Evolutionary conservation across 2,329 filamentous ascomycete species (phyloP).

Genomic region (Colletotrichum trifolii): DNA sequence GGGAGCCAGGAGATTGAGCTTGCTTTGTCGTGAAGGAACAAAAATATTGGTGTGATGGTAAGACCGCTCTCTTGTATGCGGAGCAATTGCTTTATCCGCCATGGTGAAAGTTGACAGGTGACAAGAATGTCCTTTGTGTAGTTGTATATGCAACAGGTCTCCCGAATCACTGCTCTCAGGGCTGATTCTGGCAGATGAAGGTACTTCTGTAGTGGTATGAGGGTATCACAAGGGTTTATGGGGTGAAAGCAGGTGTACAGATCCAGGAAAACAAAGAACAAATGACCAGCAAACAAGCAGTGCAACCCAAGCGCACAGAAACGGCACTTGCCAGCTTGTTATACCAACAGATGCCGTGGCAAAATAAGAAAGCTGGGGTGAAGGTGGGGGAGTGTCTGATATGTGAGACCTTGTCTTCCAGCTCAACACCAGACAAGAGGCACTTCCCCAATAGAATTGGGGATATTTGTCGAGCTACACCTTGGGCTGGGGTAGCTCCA

Average conservation of each 20-base stretch:
- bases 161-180: neutral
- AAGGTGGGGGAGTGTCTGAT: slow-evolving; percentile 34
- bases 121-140: slow-evolving; percentile 7
- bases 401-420: slow-evolving; percentile 33
- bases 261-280: slow-evolving; percentile 21
- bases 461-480: slow-evolving; percentile 29
- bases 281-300: slow-evolving; percentile 25
- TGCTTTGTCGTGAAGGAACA: slow-evolving; percentile 32
- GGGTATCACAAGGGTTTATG: slow-evolving; percentile 19
- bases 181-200: slow-evolving; percentile 5
- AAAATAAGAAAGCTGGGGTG: slow-evolving; percentile 31
- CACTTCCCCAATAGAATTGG: slow-evolving; percentile 20
- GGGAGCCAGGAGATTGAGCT: slow-evolving; percentile 5
- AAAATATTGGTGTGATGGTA: slow-evolving; percentile 35
- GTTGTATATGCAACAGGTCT: too few relatives aligned
- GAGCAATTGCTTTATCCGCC: slow-evolving; percentile 36
- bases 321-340: slow-evolving; percentile 33
- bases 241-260: slow-evolving; percentile 7
- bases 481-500: slow-evolving; percentile 27
- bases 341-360: slow-evolving; percentile 18
- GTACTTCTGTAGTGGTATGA: neutral
- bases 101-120: slow-evolving; percentile 18
- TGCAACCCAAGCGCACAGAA: slow-evolving; percentile 17
- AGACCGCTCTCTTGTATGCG: slow-evolving; percentile 36
- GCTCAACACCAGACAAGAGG: slow-evolving; percentile 25